These are phyloP conservation scores for Lactifluus subvellereus DNA, from an alignment of 768 basidiomycete species.

Conservation along the genomic window DNA sequence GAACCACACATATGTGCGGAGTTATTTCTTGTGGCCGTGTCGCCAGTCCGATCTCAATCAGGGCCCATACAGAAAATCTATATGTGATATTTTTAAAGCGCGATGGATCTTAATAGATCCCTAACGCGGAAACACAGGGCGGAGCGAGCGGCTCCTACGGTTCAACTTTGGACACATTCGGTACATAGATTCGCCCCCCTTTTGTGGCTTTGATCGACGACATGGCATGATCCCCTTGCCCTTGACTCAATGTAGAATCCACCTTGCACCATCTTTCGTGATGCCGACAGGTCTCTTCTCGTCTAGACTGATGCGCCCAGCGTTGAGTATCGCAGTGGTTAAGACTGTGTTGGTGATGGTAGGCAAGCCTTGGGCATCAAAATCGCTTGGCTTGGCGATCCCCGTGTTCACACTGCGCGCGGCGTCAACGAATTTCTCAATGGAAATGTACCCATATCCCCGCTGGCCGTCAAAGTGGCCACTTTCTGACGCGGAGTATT, in stretches of 20 bases:
- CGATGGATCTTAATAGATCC: conserved; percentile 4
- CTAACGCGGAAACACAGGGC: conserved; percentile 9
- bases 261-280: conserved; percentile 55
- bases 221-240: neutral
- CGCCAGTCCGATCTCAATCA: neutral
- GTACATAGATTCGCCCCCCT: neutral
- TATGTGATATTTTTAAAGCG: neutral
- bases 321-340: conserved; percentile 84
- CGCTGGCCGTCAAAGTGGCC: conserved; percentile 94
- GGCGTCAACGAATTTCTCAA: conserved; percentile 89
- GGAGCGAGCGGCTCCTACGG: neutral
- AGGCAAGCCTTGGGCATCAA: conserved; percentile 74
- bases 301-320: conserved; percentile 84
- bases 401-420: conserved; percentile 74
- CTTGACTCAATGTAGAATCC: conserved; percentile 56
- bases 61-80: neutral
- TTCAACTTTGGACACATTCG: neutral
- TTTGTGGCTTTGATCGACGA: neutral
- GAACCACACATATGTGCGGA: neutral
- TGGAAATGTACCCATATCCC: conserved; percentile 87
- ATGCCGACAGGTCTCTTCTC: conserved; percentile 83
- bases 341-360: conserved; percentile 86
- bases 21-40: neutral
- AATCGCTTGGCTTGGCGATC: conserved; percentile 57
- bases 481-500: conserved; percentile 86